Evolutionary conservation across 768 basidiomycete species (phyloP), one percentile per base, ranked within the genome.

Genomic region (Filobasidium floriforme): DNA sequence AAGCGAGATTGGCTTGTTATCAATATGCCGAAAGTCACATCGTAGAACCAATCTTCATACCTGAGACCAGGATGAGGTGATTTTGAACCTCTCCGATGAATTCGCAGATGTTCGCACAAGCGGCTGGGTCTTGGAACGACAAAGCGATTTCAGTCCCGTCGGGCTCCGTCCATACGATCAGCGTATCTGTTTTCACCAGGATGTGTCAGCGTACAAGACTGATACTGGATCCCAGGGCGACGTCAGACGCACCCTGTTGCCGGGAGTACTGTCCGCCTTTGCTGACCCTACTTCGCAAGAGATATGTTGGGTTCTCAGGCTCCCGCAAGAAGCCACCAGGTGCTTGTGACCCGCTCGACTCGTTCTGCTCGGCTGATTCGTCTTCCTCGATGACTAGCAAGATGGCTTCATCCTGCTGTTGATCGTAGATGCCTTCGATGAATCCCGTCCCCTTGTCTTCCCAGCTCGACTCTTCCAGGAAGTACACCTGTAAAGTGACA

Each of bases 161-260:
- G 1, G 90, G 89, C 76, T 98, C 94, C 3, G 94, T 98, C 96
- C 96, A 99, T 22, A 97, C 94, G 72, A 99, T 97, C 59, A 99
- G 84, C 14, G 96, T 99, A 75, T 97, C 94, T 93, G 79, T 71
- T 66, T 22, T 71, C 51, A 59, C 67, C 65, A n/a, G 71, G 70
- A n/a, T 67, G 29, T 60, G 41, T 69, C 12, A 57, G 37, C 24
- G 19, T 41, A 24, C 37, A 11, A 19, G 4, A 18, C 14, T 14
- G 46, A 49, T 14, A 49, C 3, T 14, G 5, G 14, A 6, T 12
- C 46, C 18, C 3, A 49, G 55, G 41, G 54, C 65, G 28, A 54
- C 59, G 43, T 63, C 28, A 43, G 67, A 49, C 84, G 70, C 72
- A 89, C 75, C 78, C 69, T 73, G 79, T 65, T 80, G 79, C 62